phyloP scores from a whole-genome alignment of 768 basidiomycete species.

The Termitomyces sp. region DNA sequence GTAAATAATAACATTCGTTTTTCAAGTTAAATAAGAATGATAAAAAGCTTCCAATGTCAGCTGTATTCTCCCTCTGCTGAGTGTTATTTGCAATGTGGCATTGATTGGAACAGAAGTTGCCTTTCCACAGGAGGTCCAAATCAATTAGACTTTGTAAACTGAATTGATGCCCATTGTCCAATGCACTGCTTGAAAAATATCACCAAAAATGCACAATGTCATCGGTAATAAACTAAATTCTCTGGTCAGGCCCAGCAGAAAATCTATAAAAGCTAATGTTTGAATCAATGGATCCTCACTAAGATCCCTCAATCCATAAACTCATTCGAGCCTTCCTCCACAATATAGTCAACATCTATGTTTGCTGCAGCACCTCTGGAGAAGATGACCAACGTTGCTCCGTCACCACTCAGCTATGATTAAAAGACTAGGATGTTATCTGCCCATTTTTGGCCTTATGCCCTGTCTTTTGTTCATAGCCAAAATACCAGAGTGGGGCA shows the following conservation, averaged over 20 bases:
- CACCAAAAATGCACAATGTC: slow-evolving; percentile 10
- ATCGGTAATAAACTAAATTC: slow-evolving; percentile 12
- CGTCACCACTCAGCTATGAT: slow-evolving; percentile 28
- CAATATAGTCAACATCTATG: too few species aligned
- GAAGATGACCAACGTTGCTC: slow-evolving; percentile 21
- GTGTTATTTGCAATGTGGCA: background rate
- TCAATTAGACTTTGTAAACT: background rate
- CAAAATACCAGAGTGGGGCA: slow-evolving; percentile 41
- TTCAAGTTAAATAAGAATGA: too few species aligned
- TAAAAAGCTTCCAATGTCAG: background rate
- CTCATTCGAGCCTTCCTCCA: too few species aligned
- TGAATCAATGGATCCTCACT: background rate
- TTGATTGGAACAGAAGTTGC: background rate
- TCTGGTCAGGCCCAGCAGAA: background rate
- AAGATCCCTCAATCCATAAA: background rate
- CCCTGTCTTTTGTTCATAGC: slow-evolving; percentile 52
- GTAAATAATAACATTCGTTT: too few species aligned
- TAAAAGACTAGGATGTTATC: slow-evolving; percentile 27
- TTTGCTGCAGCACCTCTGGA: slow-evolving; percentile 3
- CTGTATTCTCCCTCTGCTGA: background rate
- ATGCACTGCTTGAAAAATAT: background rate
- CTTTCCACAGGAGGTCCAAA: background rate
- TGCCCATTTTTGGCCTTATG: slow-evolving; percentile 27
- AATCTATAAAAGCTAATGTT: slow-evolving; percentile 8
- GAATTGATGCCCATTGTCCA: background rate